A percentile compares a stretch with the other conserved stretches of the same genome.
These are phyloP conservation scores for Articulospora tetracladia DNA, from an alignment of 495 filamentous ascomycete genomes.

Conservation along the genomic window DNA sequence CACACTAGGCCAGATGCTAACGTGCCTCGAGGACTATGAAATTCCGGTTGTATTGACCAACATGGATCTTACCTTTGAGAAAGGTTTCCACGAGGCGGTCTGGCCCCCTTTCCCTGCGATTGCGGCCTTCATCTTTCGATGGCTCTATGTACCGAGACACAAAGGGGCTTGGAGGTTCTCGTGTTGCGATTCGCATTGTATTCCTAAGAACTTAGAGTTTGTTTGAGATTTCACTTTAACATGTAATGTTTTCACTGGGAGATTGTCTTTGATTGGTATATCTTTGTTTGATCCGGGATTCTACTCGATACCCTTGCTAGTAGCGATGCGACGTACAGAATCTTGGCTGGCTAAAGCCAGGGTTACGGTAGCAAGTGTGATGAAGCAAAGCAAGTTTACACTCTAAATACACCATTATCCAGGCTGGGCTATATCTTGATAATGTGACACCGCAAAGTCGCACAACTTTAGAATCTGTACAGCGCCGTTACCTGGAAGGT, in stretches of 20 bases:
- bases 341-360: too few species aligned
- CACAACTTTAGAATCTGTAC: too few species aligned
- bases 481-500: too few species aligned
- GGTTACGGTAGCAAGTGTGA: too few species aligned
- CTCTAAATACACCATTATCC: too few species aligned
- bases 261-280: not conserved
- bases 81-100: constrained; percentile 22
- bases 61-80: constrained; percentile 40
- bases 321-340: too few species aligned
- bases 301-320: too few species aligned
- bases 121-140: constrained; percentile 20
- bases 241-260: not conserved
- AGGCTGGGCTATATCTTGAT: too few species aligned
- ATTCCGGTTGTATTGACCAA: constrained; percentile 30
- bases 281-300: too few species aligned
- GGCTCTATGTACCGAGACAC: constrained; percentile 21
- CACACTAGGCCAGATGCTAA: not conserved
- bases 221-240: constrained; percentile 5
- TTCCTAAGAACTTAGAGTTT: constrained; percentile 31
- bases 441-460: too few species aligned
- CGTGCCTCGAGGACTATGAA: constrained; percentile 6
- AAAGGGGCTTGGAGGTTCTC: constrained; percentile 39
- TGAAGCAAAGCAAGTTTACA: too few species aligned
- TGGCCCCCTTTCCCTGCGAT: constrained; percentile 36
- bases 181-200: constrained; percentile 32